Base-by-base conservation (phyloP, 768 basidiomycete genomes). In the Suillus weaverae region DNA sequence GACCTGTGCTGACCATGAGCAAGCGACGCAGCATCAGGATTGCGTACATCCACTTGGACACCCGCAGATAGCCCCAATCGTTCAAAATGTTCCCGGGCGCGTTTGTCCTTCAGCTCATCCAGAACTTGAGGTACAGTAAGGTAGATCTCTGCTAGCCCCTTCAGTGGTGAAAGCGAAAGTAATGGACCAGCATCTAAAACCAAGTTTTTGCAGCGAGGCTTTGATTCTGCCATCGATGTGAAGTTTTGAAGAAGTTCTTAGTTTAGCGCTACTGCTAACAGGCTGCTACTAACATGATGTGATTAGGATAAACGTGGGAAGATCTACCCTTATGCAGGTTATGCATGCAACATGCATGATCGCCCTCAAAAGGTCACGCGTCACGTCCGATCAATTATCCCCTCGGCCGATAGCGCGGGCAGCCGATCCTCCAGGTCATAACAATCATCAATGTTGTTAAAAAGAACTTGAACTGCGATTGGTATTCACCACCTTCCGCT, bases 131-230 rank as follows among this genome's bases (percentile, higher is more conserved):
- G 95, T 1, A 93, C 91, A 7, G 95, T 97, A 65, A 92, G 79
- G 75, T 91, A 99, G 39, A 86, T 86, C 68, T 90, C 84, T 22
- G 97, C 94, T 33, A 99, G 79, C 13, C 95, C 94, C n/a, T 94
- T 84, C 10, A 99, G 84, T 0, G 96, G 94, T 0, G 91, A 90
- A 3, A 97, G 81, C 4, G 94, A 94, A 4, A 99, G 87, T 0
- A 98, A 81, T 4, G 97, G 96, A 2, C 95, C 95, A 0, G 97
- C 91, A 84, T 99, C 97, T 57, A 99, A 88, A 8, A 99, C 89
- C 16, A 99, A 85, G 66, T 86, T 87, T 74, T 86, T 89, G 78
- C 91, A 92, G 63, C 82, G 84, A 16, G 81, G 81, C 55, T 75
- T 72, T 59, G 67, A 62, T 36, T 68, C 67, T 14, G 73, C 32